Conservation (phyloP, 2,329 filamentous ascomycete genomes). For the Sarocladium strictum region DNA sequence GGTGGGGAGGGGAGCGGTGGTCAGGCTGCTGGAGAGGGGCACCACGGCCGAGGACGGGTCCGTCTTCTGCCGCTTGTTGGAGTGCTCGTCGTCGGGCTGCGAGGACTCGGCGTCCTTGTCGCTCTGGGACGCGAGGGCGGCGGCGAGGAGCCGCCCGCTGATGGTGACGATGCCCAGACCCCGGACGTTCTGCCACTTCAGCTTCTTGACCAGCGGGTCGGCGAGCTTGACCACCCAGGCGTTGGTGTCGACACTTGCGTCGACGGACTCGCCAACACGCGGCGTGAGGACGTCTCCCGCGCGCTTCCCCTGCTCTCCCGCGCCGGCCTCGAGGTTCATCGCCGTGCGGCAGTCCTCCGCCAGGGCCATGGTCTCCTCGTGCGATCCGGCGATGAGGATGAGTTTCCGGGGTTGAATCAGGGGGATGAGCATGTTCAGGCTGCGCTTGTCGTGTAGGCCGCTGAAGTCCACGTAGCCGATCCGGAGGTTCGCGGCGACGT, state of each 20-base stretch:
- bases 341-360: constrained; percentile 75
- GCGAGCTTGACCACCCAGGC: constrained; percentile 93
- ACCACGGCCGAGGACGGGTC: constrained; percentile 23
- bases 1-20: constrained; percentile 28
- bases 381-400: constrained; percentile 79
- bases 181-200: constrained; percentile 92
- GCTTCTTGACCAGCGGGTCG: constrained; percentile 73
- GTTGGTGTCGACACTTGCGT: constrained; percentile 96
- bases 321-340: constrained; percentile 28
- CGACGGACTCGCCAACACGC: constrained; percentile 62
- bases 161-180: constrained; percentile 89
- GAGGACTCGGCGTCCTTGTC: constrained; percentile 28
- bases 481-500: constrained; percentile 62
- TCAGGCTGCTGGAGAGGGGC: constrained; percentile 17
- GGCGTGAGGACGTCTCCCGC: constrained; percentile 77
- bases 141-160: constrained; percentile 59
- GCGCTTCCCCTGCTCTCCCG: constrained; percentile 35
- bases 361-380: constrained; percentile 70
- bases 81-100: not conserved
- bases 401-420: constrained; percentile 91
- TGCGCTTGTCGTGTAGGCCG: constrained; percentile 88
- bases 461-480: constrained; percentile 89
- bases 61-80: constrained; percentile 45
- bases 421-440: constrained; percentile 89
- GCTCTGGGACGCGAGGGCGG: constrained; percentile 32